Base-by-base conservation (phyloP, 495 filamentous ascomycete genomes). In the Hypoxylon trugodes region DNA sequence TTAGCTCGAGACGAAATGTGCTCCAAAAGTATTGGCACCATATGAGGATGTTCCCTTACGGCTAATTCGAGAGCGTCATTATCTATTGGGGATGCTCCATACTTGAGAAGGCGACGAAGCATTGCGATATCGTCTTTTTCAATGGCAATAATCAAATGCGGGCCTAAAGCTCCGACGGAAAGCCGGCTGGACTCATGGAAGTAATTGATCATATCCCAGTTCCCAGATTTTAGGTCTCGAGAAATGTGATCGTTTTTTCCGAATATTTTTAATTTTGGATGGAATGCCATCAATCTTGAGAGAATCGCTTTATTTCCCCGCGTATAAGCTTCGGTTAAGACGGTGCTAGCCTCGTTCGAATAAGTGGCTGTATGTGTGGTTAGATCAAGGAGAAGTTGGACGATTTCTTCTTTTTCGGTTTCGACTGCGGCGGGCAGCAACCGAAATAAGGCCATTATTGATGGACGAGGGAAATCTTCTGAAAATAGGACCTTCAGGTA, bases 401-500 rank as follows among this genome's bases (percentile, higher is more conserved):
- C 9, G 4, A 52, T 22, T 1, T 46, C 45, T 36, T 47, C 51
- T 15, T 25, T 28, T 2, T 36, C 6, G 16, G 41, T 0, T 35
- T 40, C 5, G 4, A 41, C 6, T 1, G 50, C 33, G 21, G 1
- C 9, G 1, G 7, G 12, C 8, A 55, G 3, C 4, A 13, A 18
- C 16, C 12, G 0, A 41, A 15, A 6, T 33, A 24, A 0, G 6
- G 2, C 0, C 16, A n/a, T 5, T 13, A 4, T 9, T 32, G n/a
- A 32, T 5, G 0, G 4, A 38, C 30, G 25, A 8, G 10, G 10
- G 22, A 38, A 22, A n/a, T n/a, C n/a, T n/a, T n/a, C n/a, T 1
- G 10, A 43, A 4, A 61, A 22, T 16, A 66, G 3, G 3, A 36
- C 57, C 24, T 16, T 50, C 6, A 42, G 5, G 21, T 61, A 61